These are phyloP conservation scores for Syzygium syzygioides DNA, from an alignment of 441 rosid genomes.

Conservation along the genomic window DNA sequence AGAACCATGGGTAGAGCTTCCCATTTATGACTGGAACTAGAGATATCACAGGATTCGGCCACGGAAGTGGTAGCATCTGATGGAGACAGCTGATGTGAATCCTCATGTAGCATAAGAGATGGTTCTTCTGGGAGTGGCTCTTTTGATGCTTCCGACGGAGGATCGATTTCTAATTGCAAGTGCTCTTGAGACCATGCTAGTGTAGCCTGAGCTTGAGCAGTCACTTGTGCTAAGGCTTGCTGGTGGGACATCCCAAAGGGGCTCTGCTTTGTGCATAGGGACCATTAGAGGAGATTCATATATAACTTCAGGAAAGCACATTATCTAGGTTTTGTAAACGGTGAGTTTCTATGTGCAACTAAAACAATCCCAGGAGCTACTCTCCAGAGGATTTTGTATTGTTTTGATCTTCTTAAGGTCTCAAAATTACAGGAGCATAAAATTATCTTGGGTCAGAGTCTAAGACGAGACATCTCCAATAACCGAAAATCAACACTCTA, in stretches of 20 bases:
- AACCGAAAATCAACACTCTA: not conserved
- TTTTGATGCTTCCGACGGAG: not conserved
- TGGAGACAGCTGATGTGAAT: slow-evolving; percentile 1
- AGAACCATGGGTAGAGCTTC: not conserved
- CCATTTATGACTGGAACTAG: not conserved
- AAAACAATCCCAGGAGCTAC: not conserved
- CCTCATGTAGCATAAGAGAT: not conserved
- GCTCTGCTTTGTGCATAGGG: slow-evolving; percentile 6
- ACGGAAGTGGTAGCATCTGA: not conserved
- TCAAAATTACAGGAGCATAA: not conserved
- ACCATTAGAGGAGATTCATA: not conserved
- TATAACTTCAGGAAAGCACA: not conserved
- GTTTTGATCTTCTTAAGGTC: not conserved
- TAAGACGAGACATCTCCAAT: not conserved
- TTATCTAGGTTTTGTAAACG: not conserved
- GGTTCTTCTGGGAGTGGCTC: not conserved
- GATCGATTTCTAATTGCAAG: not conserved
- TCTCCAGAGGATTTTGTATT: not conserved
- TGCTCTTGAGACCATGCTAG: not conserved
- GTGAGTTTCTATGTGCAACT: not conserved
- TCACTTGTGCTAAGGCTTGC: slow-evolving; percentile 19
- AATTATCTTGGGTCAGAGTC: not conserved
- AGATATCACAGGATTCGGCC: not conserved
- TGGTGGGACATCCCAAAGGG: slow-evolving; percentile 21
- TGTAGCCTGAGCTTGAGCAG: slow-evolving; percentile 16